These are phyloP conservation scores for Aspergillus fumigatiaffinis DNA, from an alignment of 2,329 filamentous ascomycete species.

Conservation along the genomic window DNA sequence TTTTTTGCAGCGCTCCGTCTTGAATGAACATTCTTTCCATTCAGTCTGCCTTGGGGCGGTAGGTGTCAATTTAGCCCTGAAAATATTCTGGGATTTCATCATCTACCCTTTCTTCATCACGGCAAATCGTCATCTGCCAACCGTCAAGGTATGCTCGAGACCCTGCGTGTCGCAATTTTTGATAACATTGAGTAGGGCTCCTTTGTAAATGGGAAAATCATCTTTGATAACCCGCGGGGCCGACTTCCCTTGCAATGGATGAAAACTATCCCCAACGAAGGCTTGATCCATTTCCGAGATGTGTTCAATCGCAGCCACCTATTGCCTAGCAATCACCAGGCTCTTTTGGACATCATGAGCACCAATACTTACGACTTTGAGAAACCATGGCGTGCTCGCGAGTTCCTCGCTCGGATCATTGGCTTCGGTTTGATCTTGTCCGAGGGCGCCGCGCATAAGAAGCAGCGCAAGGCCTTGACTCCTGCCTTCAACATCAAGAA, in stretches of 20 bases:
- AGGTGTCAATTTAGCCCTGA: conserved; percentile 22
- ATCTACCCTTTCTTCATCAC: conserved; percentile 51
- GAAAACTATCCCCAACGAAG: conserved; percentile 52
- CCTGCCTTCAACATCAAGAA: conserved; percentile 37
- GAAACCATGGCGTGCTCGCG: conserved; percentile 44
- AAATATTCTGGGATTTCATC: conserved; percentile 36
- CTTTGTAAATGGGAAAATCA: conserved; percentile 22
- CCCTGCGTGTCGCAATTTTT: not conserved
- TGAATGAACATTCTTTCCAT: conserved; percentile 23
- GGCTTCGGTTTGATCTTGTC: conserved; percentile 50
- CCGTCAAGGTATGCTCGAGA: conserved; percentile 33
- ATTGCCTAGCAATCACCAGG: conserved; percentile 33
- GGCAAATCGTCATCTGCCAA: conserved; percentile 49
- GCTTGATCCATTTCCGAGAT: conserved; percentile 51
- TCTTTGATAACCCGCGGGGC: conserved; percentile 34
- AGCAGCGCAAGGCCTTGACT: conserved; percentile 40
- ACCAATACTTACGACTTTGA: conserved; percentile 53
- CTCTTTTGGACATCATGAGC: conserved; percentile 50
- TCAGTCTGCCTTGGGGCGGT: conserved; percentile 18
- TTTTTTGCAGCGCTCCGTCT: conserved; percentile 24
- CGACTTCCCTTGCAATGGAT: conserved; percentile 43
- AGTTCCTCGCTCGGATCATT: conserved; percentile 47
- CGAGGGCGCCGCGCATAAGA: conserved; percentile 49
- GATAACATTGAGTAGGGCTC: conserved; percentile 18
- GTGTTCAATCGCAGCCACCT: conserved; percentile 39